A percentile compares a stretch with the other conserved stretches of the same genome.
Conservation (phyloP, 2,329 filamentous ascomycete species). For the Botryosphaeria agaves region DNA sequence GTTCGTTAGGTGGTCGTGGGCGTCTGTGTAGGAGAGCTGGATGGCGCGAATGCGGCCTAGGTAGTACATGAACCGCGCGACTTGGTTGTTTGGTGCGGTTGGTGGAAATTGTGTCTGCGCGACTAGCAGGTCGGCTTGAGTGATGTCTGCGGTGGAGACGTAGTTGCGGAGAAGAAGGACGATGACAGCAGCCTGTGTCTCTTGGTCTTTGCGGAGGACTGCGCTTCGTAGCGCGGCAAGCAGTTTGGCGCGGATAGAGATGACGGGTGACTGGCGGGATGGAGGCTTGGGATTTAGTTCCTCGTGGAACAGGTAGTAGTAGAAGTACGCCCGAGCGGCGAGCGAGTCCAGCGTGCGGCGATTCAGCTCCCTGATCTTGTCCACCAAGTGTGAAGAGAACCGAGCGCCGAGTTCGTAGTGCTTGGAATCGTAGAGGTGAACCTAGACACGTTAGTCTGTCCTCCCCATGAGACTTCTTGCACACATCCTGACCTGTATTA, state of each 20-base stretch:
- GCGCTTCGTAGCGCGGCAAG: conserved; percentile 81
- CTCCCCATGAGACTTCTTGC: background rate
- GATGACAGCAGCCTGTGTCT: conserved; percentile 93
- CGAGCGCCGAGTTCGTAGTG: conserved; percentile 62
- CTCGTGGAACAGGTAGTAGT: conserved; percentile 79
- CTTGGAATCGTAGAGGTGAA: conserved; percentile 75
- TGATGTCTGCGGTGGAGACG: conserved; percentile 87
- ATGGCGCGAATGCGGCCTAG: conserved; percentile 91
- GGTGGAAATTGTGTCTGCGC: conserved; percentile 91
- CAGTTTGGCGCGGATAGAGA: conserved; percentile 70
- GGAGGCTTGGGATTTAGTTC: conserved; percentile 74
- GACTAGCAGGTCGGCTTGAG: conserved; percentile 87
- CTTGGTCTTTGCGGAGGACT: conserved; percentile 90
- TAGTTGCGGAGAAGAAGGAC: conserved; percentile 92
- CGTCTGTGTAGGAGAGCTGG: conserved; percentile 91
- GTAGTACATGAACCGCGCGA: conserved; percentile 94
- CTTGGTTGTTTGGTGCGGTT: conserved; percentile 92
- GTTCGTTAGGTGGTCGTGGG: conserved; percentile 82
- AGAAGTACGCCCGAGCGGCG: background rate
- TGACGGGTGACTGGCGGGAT: conserved; percentile 72
- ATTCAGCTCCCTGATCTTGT: conserved; percentile 75
- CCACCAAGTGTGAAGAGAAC: conserved; percentile 70
- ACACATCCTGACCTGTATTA: conserved; percentile 25
- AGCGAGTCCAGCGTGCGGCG: conserved; percentile 2
- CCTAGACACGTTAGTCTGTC: conserved; percentile 44